phyloP scores from a whole-genome alignment of 1,284 basidiomycete genomes.

The Apiotrichum laibachii region DNA sequence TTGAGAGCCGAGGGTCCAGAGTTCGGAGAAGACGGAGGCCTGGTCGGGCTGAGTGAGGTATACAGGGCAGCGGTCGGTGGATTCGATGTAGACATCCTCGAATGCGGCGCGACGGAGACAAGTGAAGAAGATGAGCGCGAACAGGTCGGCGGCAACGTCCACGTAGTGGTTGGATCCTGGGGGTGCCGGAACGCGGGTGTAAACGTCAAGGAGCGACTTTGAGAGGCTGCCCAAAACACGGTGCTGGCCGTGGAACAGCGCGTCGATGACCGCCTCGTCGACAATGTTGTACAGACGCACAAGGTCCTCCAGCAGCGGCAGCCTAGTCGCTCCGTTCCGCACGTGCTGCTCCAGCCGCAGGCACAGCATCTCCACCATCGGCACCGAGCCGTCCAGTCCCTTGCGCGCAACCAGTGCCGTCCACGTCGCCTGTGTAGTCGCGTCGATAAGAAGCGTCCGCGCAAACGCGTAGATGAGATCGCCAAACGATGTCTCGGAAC shows the following conservation, averaged over 20 bases:
- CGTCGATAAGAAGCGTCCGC: constrained; percentile 5
- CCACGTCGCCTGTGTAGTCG: constrained; percentile 6
- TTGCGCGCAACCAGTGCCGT: constrained; percentile 8
- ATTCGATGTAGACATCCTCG: constrained; percentile 20
- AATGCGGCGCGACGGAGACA: constrained; percentile 15
- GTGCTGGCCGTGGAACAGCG: constrained; percentile 14
- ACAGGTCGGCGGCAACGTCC: constrained; percentile 15
- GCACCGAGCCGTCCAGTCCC: constrained; percentile 7
- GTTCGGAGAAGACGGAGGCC: constrained; percentile 17
- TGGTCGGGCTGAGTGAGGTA: constrained; percentile 14
- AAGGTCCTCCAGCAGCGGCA: constrained; percentile 6
- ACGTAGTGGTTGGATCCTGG: constrained; percentile 1
- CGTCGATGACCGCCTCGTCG: constrained; percentile 10
- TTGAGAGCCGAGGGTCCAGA: constrained; percentile 20
- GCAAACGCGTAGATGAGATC: neutral
- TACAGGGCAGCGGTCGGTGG: constrained; percentile 15
- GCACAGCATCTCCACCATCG: constrained; percentile 5
- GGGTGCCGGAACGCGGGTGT: constrained; percentile 2
- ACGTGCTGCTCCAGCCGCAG: constrained; percentile 10
- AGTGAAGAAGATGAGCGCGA: constrained; percentile 17
- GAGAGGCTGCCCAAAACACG: neutral
- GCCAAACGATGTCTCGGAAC: neutral
- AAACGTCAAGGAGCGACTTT: constrained; percentile 1
- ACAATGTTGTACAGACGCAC: constrained; percentile 9
- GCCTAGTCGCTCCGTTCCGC: constrained; percentile 1